phyloP scores from a whole-genome alignment of 371 early-diverging fungal species.

The Mucor piriformis region DNA sequence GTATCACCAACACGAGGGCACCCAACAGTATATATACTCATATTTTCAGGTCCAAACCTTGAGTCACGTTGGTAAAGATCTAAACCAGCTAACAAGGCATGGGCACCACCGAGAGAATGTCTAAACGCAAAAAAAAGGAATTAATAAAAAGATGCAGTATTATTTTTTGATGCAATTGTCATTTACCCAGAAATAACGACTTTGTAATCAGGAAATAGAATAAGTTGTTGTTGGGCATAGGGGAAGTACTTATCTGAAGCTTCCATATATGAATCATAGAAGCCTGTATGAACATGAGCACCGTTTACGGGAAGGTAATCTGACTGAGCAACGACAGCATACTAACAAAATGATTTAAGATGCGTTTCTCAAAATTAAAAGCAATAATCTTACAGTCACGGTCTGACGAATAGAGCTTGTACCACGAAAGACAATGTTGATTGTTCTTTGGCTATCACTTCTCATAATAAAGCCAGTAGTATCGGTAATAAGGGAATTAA shows the following conservation, averaged over 20 bases:
- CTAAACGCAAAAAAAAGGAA: not conserved
- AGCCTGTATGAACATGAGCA: constrained; percentile 30
- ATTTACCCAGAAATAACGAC: too few relatives aligned
- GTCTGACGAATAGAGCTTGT: constrained; percentile 21
- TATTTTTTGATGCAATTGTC: not conserved
- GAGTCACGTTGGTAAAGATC: constrained; percentile 28
- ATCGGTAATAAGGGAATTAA: constrained; percentile 14
- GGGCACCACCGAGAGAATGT: constrained; percentile 32
- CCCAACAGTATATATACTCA: constrained; percentile 26
- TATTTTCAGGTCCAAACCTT: constrained; percentile 14
- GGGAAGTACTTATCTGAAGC: constrained; percentile 8
- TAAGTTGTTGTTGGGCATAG: constrained; percentile 13
- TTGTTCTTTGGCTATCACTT: constrained; percentile 14
- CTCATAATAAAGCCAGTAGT: constrained; percentile 28
- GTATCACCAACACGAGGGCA: constrained; percentile 31
- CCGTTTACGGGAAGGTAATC: constrained; percentile 24
- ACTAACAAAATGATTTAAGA: constrained; percentile 4
- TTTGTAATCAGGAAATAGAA: constrained; percentile 17
- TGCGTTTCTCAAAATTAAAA: not conserved
- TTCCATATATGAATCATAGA: constrained; percentile 15
- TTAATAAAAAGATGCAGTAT: too few relatives aligned
- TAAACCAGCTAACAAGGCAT: constrained; percentile 28
- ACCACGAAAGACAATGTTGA: constrained; percentile 31
- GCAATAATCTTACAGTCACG: constrained; percentile 11
- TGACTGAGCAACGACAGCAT: constrained; percentile 3